phyloP scores from a whole-genome alignment of 2,329 filamentous ascomycete genomes.

The Pyrenochaeta sp. region DNA sequence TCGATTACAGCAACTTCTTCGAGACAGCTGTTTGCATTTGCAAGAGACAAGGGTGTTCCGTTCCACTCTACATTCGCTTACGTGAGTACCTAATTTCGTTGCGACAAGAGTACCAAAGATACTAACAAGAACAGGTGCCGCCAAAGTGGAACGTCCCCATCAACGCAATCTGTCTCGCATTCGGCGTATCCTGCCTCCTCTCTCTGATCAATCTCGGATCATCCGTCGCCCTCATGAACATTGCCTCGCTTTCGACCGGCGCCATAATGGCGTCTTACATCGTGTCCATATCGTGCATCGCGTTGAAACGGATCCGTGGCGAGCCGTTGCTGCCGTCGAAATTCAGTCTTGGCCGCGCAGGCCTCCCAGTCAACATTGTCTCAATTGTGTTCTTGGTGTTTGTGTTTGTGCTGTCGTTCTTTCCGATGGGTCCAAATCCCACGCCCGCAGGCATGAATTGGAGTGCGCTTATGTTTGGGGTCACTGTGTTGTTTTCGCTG shows the following conservation, averaged over 20 bases:
- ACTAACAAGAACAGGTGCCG: slow-evolving; percentile 13
- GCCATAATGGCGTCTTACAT: slow-evolving; percentile 43
- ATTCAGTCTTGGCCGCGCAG: slow-evolving; percentile 49
- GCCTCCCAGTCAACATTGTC: slow-evolving; percentile 47
- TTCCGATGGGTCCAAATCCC: slow-evolving; percentile 39
- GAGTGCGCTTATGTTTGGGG: slow-evolving; percentile 53
- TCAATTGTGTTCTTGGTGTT: slow-evolving; percentile 45
- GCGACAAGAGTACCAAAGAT: too few relatives aligned
- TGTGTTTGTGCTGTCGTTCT: slow-evolving; percentile 53
- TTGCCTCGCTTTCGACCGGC: slow-evolving; percentile 45
- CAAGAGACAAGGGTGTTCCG: slow-evolving; percentile 27
- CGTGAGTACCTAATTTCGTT: too few relatives aligned
- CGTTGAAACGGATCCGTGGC: slow-evolving; percentile 31
- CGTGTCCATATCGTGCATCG: slow-evolving; percentile 41
- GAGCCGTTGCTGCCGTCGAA: slow-evolving; percentile 33
- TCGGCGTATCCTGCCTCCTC: slow-evolving; percentile 41
- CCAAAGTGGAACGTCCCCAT: slow-evolving; percentile 37
- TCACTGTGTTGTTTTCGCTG: slow-evolving; percentile 48
- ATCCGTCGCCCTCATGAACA: slow-evolving; percentile 49
- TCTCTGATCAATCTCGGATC: slow-evolving; percentile 55
- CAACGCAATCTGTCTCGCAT: slow-evolving; percentile 39
- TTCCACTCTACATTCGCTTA: slow-evolving; percentile 20
- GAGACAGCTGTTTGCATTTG: slow-evolving; percentile 34
- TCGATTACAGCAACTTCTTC: slow-evolving; percentile 34
- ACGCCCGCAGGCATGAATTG: slow-evolving; percentile 54